Evolutionary conservation across 768 basidiomycete species (phyloP).

Genomic region (Calocybe cyanea): DNA sequence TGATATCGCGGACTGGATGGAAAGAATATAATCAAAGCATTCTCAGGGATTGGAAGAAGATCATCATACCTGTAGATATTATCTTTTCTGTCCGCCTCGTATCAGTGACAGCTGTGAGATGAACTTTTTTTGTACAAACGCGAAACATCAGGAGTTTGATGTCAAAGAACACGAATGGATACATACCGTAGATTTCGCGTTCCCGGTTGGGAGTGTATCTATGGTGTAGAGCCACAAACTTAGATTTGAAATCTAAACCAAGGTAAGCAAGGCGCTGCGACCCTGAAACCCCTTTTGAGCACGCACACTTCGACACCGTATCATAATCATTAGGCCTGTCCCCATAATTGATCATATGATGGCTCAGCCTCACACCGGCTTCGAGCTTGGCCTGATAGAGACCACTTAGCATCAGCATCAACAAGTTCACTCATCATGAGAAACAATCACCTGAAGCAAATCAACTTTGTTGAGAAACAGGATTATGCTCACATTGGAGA

Average conservation of each 20-base stretch:
- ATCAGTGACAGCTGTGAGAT: slow-evolving; percentile 81
- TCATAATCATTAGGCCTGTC: slow-evolving; percentile 79
- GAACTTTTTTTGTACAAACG: too few species aligned
- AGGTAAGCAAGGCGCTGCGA: slow-evolving; percentile 4
- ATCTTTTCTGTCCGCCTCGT: slow-evolving; percentile 70
- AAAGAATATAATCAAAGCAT: background rate
- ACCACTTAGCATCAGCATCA: background rate
- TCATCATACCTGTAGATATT: slow-evolving; percentile 60
- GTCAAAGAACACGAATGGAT: background rate
- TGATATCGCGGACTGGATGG: slow-evolving; percentile 60
- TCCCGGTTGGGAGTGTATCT: slow-evolving; percentile 63
- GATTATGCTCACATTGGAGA: slow-evolving; percentile 72
- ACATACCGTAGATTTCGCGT: slow-evolving; percentile 70
- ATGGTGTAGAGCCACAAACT: slow-evolving; percentile 69
- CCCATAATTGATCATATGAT: slow-evolving; percentile 68
- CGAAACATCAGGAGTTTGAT: slow-evolving; percentile 1
- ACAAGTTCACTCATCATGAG: background rate
- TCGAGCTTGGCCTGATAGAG: slow-evolving; percentile 62
- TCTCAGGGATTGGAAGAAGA: slow-evolving; percentile 3
- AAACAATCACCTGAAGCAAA: slow-evolving; percentile 53
- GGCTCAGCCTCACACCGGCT: slow-evolving; percentile 66
- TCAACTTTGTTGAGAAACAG: slow-evolving; percentile 84
- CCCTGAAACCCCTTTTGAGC: background rate
- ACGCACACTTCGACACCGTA: slow-evolving; percentile 69
- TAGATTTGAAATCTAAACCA: slow-evolving; percentile 63